Base-by-base conservation (phyloP, 768 basidiomycete species). In the Rhizopogon sp. region DNA sequence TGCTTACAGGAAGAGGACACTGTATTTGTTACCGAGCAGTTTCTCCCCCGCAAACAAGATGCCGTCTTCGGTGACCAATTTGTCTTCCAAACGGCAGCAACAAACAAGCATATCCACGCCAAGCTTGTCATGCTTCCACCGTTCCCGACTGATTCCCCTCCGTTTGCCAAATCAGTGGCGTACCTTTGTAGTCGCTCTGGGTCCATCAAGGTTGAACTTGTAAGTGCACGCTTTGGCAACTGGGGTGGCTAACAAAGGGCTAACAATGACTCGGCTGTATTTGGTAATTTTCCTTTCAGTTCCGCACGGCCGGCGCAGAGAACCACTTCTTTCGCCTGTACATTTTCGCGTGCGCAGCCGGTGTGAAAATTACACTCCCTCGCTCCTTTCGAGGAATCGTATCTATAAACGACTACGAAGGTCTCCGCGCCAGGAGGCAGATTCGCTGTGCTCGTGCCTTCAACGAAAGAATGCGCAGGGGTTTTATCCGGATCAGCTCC, bases 81-180 rank as follows among this genome's bases (percentile, higher is more conserved):
- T 56, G 52, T 69, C 6, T 68, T 63, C 46, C 63, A 71, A 52
- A 61, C 64, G 16, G 22, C 57, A 41, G 47, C 59, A 5, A 50
- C 51, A 44, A 59, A 53, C 16, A 66, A 61, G 43, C 56, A 63
- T 20, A 60, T 70, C 58, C 58, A 62, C 2, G 70, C 68, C 42
- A 71, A 54, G 44, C 47, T 71, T 1, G 33, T 62, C 41, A 56
- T 70, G 9, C 66, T 66, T 8, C 53, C 70, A 31, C 68, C 64
- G 22, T 39, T 61, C 28, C 58, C 66, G n/a, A 65, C 58, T 43
- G 70, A 70, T 45, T 35, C 39, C 42, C 57, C 61, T 20, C 64
- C 70, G 1, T 60, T 68, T 57, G 70, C 68, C n/a, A 70, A 71
- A 56, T 70, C 68, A 14, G 68, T 61, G 28, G 62, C 69, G 16